phyloP scores from a whole-genome alignment of 805 yeast species.

The Metschnikowia shivogae region DNA sequence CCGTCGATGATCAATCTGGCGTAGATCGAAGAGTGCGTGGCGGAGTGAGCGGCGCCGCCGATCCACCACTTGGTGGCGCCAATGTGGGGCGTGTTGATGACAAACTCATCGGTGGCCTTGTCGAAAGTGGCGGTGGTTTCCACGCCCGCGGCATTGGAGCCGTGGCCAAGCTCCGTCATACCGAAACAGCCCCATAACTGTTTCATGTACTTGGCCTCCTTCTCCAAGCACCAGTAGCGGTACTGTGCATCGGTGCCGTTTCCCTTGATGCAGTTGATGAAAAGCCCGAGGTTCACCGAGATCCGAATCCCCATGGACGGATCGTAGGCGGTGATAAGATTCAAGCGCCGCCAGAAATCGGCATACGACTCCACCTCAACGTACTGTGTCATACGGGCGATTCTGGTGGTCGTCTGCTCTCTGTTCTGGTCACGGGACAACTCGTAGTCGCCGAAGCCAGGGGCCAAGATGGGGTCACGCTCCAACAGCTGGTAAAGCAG shows the following conservation, averaged over 20 bases:
- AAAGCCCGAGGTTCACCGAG: conserved; percentile 37
- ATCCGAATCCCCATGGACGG: conserved; percentile 38
- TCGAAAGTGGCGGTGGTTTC: conserved; percentile 34
- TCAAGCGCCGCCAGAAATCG: conserved; percentile 33
- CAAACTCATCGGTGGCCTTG: conserved; percentile 36
- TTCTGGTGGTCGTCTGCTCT: conserved; percentile 30
- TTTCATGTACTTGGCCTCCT: conserved; percentile 32
- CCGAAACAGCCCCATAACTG: conserved; percentile 26
- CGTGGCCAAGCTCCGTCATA: conserved; percentile 22
- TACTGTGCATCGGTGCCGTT: conserved; percentile 40
- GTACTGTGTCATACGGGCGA: conserved; percentile 34
- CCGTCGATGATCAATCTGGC: conserved; percentile 44
- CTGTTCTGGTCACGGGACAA: conserved; percentile 27
- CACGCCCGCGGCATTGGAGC: conserved; percentile 20
- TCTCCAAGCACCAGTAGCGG: conserved; percentile 34
- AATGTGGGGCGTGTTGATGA: conserved; percentile 44
- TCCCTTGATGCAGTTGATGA: conserved; percentile 36
- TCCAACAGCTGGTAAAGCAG: conserved; percentile 33
- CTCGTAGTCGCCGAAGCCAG: conserved; percentile 32
- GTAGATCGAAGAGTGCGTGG: conserved; percentile 39
- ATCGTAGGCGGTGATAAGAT: conserved; percentile 34
- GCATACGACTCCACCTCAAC: conserved; percentile 29
- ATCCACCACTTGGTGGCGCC: conserved; percentile 52
- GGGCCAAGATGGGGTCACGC: conserved; percentile 34
- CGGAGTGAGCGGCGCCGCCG: conserved; percentile 47